These are phyloP conservation scores for Rhodamnia rubescens DNA, from an alignment of 345 rosid genomes.

Conservation along the genomic window DNA sequence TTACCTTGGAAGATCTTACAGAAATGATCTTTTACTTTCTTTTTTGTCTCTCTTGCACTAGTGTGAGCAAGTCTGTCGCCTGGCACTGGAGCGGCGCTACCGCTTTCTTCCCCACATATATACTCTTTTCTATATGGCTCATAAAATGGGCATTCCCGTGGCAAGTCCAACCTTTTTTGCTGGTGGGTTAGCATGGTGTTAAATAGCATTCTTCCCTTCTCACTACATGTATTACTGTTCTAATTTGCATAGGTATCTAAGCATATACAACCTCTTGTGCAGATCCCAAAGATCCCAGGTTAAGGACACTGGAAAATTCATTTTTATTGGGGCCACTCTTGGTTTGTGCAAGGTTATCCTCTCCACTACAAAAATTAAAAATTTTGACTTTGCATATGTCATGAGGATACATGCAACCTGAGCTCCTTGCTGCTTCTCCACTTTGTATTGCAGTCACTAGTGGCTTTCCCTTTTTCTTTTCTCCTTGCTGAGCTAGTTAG, in stretches of 20 bases:
- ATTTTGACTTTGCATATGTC: not conserved
- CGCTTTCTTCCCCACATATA: slow-evolving; percentile 67
- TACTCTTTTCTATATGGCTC: slow-evolving; percentile 73
- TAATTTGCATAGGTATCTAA: not conserved
- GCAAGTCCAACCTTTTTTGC: slow-evolving; percentile 75
- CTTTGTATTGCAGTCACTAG: not conserved
- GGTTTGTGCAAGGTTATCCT: slow-evolving; percentile 52
- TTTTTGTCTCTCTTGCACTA: slow-evolving; percentile 8
- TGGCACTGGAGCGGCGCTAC: slow-evolving; percentile 78
- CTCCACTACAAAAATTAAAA: not conserved
- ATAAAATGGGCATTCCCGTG: slow-evolving; percentile 59
- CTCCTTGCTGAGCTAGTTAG: not conserved
- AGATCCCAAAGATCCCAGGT: slow-evolving; percentile 64
- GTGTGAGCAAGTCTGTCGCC: slow-evolving; percentile 86
- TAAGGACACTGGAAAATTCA: slow-evolving; percentile 62
- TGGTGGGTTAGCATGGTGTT: slow-evolving; percentile 24
- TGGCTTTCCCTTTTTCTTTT: not conserved
- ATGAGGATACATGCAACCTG: not conserved
- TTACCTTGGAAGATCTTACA: not conserved
- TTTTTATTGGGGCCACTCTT: slow-evolving; percentile 81
- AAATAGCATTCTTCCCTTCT: not conserved
- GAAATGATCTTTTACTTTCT: not conserved
- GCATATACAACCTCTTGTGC: slow-evolving; percentile 8
- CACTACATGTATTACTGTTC: not conserved
- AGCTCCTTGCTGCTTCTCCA: not conserved